These are phyloP conservation scores for Xylariaceae sp. DNA, from an alignment of 2,329 filamentous ascomycete genomes.

Conservation along the genomic window DNA sequence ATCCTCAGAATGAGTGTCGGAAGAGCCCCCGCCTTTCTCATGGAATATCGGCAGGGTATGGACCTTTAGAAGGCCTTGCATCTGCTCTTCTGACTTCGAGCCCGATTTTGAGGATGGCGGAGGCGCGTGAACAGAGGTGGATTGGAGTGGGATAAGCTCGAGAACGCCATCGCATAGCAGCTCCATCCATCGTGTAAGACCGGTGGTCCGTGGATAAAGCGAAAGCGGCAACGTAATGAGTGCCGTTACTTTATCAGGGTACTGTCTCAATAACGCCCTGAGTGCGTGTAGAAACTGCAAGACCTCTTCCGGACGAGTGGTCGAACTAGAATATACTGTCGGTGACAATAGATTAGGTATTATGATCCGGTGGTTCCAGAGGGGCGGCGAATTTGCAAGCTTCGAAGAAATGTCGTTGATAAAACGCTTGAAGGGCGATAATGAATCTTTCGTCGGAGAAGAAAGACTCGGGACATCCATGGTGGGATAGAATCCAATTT, in stretches of 20 bases:
- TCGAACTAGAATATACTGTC: conserved; percentile 73
- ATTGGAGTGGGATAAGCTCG: conserved; percentile 75
- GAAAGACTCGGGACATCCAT: conserved; percentile 28
- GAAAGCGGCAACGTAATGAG: conserved; percentile 79
- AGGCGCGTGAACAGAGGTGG: conserved; percentile 54
- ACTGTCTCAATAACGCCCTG: conserved; percentile 71
- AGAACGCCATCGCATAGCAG: conserved; percentile 82
- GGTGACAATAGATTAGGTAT: conserved; percentile 87
- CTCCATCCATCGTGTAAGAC: conserved; percentile 84
- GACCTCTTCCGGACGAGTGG: conserved; percentile 71
- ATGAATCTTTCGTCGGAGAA: conserved; percentile 22
- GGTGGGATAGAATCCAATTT: conserved; percentile 54
- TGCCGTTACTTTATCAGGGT: conserved; percentile 67
- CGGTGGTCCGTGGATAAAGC: conserved; percentile 74
- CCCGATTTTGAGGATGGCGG: conserved; percentile 56
- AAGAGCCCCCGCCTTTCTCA: conserved; percentile 82
- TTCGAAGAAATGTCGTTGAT: conserved; percentile 59
- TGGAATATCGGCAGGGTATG: conserved; percentile 84
- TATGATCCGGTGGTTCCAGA: conserved; percentile 75
- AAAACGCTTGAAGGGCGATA: conserved; percentile 65
- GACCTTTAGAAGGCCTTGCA: conserved; percentile 83
- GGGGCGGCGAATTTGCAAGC: conserved; percentile 59
- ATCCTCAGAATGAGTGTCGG: conserved; percentile 73
- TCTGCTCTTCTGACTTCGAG: conserved; percentile 65
- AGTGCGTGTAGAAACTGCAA: conserved; percentile 82